phyloP scores from a whole-genome alignment of 352 stramenopile genomes.

The Phytophthora macrochlamydospora region DNA sequence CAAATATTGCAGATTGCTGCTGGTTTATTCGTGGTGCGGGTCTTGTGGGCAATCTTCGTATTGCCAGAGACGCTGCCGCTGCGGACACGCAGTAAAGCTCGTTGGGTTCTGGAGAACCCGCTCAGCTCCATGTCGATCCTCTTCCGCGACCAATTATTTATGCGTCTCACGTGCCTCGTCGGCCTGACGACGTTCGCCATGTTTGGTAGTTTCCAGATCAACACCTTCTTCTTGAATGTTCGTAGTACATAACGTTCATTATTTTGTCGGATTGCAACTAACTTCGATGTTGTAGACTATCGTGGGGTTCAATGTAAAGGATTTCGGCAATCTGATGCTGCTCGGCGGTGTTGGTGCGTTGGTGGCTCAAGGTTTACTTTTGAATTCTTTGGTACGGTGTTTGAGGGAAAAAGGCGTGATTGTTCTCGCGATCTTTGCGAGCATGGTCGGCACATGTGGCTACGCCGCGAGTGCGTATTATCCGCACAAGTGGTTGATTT shows the following conservation, averaged over 20 bases:
- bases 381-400: slow-evolving; percentile 65
- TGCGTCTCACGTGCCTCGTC: slow-evolving; percentile 67
- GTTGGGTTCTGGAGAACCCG: slow-evolving; percentile 54
- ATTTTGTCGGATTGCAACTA: slow-evolving; percentile 5
- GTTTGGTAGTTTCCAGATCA: slow-evolving; percentile 64
- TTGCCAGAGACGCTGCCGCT: slow-evolving; percentile 64
- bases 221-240: slow-evolving; percentile 78
- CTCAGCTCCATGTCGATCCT: slow-evolving; percentile 71
- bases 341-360: slow-evolving; percentile 60
- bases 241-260: slow-evolving; percentile 1
- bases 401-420: slow-evolving; percentile 73
- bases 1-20: slow-evolving; percentile 55
- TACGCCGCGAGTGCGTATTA: slow-evolving; percentile 57
- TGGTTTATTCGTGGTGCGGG: slow-evolving; percentile 51
- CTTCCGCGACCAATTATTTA: slow-evolving; percentile 64
- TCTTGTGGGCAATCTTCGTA: slow-evolving; percentile 60
- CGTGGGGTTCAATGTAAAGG: slow-evolving; percentile 71
- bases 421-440: slow-evolving; percentile 53
- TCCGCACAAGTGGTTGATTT: slow-evolving; percentile 66
- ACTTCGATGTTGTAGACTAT: slow-evolving; percentile 42
- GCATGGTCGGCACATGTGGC: slow-evolving; percentile 41
- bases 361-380: slow-evolving; percentile 57
- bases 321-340: slow-evolving; percentile 66
- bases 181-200: slow-evolving; percentile 70
- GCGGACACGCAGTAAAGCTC: slow-evolving; percentile 37